Percentiles rank a stretch among this genome's conserved stretches.
phyloP scores from a whole-genome alignment of 2,329 filamentous ascomycete species.

The Lasiodiplodia theobromae region DNA sequence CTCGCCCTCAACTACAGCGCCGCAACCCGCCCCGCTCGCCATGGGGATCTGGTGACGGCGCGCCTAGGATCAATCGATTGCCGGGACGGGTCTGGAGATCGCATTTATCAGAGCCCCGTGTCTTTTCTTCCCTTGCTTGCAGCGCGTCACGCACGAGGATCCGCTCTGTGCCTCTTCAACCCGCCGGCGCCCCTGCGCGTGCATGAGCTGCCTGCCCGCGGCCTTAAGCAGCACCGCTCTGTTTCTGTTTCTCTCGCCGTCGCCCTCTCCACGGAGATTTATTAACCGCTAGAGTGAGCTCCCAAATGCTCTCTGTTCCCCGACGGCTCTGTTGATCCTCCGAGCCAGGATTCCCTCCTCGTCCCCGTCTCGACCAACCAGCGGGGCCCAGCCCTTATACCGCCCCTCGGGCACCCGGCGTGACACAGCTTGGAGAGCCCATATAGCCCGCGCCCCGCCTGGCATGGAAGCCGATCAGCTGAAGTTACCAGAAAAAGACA shows the following conservation, averaged over 20 bases:
- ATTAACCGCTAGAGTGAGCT: constrained; percentile 3
- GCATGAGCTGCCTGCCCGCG: neutral
- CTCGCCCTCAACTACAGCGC: neutral
- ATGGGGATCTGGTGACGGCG: constrained; percentile 25
- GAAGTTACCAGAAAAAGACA: constrained; percentile 2
- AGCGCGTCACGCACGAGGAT: constrained; percentile 4
- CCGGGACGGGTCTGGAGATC: constrained; percentile 18
- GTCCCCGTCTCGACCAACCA: neutral
- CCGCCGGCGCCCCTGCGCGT: neutral
- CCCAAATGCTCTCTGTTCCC: neutral
- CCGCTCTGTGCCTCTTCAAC: neutral
- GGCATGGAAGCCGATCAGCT: constrained; percentile 20
- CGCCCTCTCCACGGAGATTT: constrained; percentile 1
- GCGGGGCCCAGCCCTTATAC: neutral
- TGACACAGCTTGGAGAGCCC: constrained; percentile 18
- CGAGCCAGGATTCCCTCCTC: neutral
- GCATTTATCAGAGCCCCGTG: constrained; percentile 17
- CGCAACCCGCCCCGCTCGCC: neutral
- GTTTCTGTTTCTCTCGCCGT: neutral
- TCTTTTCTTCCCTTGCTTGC: constrained; percentile 15
- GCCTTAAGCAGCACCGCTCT: constrained; percentile 3
- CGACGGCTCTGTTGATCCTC: constrained; percentile 8
- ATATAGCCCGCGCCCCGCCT: neutral
- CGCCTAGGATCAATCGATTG: constrained; percentile 15
- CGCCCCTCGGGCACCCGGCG: constrained; percentile 7